Evolutionary conservation across 768 basidiomycete species (phyloP).

Genomic region (Suillus placidus): DNA sequence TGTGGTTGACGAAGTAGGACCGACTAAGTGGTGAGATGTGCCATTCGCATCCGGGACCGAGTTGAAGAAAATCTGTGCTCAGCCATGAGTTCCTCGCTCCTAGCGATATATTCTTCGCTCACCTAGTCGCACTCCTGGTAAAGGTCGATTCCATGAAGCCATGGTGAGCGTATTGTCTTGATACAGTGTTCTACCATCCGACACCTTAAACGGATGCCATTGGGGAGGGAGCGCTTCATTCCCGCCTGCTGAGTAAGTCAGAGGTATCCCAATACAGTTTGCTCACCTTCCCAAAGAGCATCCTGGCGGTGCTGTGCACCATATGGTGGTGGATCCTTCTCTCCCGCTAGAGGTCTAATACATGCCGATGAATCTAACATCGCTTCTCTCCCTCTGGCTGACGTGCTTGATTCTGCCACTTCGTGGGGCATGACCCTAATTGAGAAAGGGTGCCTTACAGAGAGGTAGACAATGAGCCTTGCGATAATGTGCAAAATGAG

Average conservation of each 20-base stretch:
- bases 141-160: neutral
- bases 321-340: neutral
- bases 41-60: conserved; percentile 3
- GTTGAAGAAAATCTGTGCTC: neutral
- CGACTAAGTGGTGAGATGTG: neutral
- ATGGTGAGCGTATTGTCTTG: neutral
- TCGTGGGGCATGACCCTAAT: neutral
- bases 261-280: neutral
- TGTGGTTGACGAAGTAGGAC: conserved; percentile 5
- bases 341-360: neutral
- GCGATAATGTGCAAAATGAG: neutral
- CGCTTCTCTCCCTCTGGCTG: neutral
- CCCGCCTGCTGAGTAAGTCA: neutral
- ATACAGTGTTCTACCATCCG: neutral
- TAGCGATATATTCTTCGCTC: neutral
- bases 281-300: neutral
- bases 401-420: neutral
- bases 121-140: conserved; percentile 3
- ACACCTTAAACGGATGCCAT: neutral
- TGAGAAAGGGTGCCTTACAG: neutral
- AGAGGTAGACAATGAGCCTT: neutral
- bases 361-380: neutral
- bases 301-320: neutral
- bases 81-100: neutral
- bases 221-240: neutral